phyloP scores from a whole-genome alignment of 2,329 filamentous ascomycete genomes.

The Clonostachys chloroleuca region DNA sequence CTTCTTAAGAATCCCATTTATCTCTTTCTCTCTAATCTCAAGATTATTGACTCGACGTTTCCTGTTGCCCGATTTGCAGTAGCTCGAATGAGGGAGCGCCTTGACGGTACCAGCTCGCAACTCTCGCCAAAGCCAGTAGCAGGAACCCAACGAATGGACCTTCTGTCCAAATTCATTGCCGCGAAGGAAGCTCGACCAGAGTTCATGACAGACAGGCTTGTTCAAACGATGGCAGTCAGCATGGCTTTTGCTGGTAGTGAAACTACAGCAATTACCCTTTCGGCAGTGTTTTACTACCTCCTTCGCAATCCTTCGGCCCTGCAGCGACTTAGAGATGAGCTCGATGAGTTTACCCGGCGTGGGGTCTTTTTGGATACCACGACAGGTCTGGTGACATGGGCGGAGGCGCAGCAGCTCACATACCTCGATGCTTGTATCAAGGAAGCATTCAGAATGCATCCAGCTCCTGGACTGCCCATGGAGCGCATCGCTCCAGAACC shows the following conservation, averaged over 20 bases:
- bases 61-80: constrained; percentile 70
- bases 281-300: constrained; percentile 69
- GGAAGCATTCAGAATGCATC: constrained; percentile 73
- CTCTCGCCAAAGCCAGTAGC: constrained; percentile 20
- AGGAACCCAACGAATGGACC: constrained; percentile 44
- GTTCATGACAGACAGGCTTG: constrained; percentile 67
- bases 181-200: constrained; percentile 63
- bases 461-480: constrained; percentile 66
- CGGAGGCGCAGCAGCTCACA: constrained; percentile 63
- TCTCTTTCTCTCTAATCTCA: constrained; percentile 62
- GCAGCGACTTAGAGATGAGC: constrained; percentile 50
- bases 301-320: constrained; percentile 58
- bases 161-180: constrained; percentile 69
- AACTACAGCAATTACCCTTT: constrained; percentile 72
- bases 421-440: constrained; percentile 78
- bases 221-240: constrained; percentile 61
- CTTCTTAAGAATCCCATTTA: constrained; percentile 73
- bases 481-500: constrained; percentile 67
- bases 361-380: constrained; percentile 46
- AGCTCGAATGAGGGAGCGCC: constrained; percentile 61
- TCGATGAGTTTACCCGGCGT: constrained; percentile 52
- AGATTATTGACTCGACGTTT: constrained; percentile 64
- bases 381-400: constrained; percentile 63
- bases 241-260: constrained; percentile 75
- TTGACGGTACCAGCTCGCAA: constrained; percentile 25